Evolutionary conservation across 192 early-diverging fungal genomes (phyloP), one percentile per base, ranked within the genome.

Genomic region (Rhizoclosmatium globosum): DNA sequence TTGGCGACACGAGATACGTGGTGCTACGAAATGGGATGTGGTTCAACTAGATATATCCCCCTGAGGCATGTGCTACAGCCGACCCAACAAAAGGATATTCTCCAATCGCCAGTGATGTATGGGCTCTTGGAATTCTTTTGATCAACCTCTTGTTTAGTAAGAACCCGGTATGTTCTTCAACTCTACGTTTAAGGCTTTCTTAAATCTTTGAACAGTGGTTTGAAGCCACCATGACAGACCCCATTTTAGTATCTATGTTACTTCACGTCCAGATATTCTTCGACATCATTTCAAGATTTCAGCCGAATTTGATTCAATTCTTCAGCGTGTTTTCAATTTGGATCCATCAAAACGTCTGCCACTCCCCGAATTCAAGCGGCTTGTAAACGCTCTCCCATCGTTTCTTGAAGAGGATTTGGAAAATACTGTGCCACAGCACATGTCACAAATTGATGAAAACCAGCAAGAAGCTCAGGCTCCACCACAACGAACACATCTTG

Each of bases 31-130:
- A 93, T 95, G 68, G 95, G 96, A 6, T 95, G 95, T 82, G 97
- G 97, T 1, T 93, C 92, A 48, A 91, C 94, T 21, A 92, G 94
- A 67, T 98, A 98, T 85, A 94, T 98, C 85, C 93, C 23, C 96
- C 96, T 68, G 94, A 94, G 62, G 85, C 84, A 43, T 76, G 85
- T 48, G 79, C 68, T 4, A 23, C 78, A 48, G 68, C 78, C 3
- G 69, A 79, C 21, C 87, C 87, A 81, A 87, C 87, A 79, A 89
- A 87, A 64, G 73, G 74, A n/a, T 92, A 92, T 83, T 83, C 85
- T 47, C 85, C 88, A 6, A 83, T 93, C 41, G 86, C 89, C 45
- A 90, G 89, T 64, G 95, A 96, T 79, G 86, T 91, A 57, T 96
- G 95, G 95, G 86, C 89, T 9, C 86, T 95, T n/a, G 95, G 93